Evolutionary conservation across 2,329 filamentous ascomycete genomes (phyloP).

Genomic region (Zymoseptoria ardabiliae): DNA sequence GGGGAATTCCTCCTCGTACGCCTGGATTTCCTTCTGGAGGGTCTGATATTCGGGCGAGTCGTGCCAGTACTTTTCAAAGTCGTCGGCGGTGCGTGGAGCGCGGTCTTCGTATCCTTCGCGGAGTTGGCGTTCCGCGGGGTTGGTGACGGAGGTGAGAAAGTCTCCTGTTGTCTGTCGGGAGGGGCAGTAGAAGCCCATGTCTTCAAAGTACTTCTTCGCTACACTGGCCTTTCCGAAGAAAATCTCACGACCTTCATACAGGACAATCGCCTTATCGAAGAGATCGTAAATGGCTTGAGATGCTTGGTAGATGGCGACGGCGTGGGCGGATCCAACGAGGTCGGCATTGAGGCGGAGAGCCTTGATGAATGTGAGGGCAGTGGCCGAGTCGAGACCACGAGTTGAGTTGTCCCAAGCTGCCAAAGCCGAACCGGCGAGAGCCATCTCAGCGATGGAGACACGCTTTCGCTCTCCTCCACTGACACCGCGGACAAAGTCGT

Average conservation of each 20-base stretch:
- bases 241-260: slow-evolving; percentile 72
- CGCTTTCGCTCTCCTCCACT: slow-evolving; percentile 49
- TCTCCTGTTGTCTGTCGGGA: slow-evolving; percentile 60
- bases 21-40: slow-evolving; percentile 44
- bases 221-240: slow-evolving; percentile 59
- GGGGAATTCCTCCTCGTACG: slow-evolving; percentile 43
- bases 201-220: slow-evolving; percentile 60
- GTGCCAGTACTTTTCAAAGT: slow-evolving; percentile 52
- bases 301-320: slow-evolving; percentile 53
- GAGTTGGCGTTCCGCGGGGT: slow-evolving; percentile 51
- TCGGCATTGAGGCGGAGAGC: slow-evolving; percentile 46
- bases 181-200: slow-evolving; percentile 62
- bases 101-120: slow-evolving; percentile 52
- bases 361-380: slow-evolving; percentile 52
- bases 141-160: slow-evolving; percentile 63
- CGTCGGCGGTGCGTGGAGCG: slow-evolving; percentile 61
- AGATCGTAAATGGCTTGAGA: slow-evolving; percentile 49
- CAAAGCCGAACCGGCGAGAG: slow-evolving; percentile 34
- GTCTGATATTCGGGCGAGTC: slow-evolving; percentile 40
- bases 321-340: slow-evolving; percentile 42
- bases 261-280: slow-evolving; percentile 67
- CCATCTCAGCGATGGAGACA: slow-evolving; percentile 52
- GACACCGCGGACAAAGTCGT: slow-evolving; percentile 55
- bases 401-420: slow-evolving; percentile 42
- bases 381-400: slow-evolving; percentile 49